These are phyloP conservation scores for Arxiozyma bovina DNA, from an alignment of 1,139 yeast species.

Conservation along the genomic window DNA sequence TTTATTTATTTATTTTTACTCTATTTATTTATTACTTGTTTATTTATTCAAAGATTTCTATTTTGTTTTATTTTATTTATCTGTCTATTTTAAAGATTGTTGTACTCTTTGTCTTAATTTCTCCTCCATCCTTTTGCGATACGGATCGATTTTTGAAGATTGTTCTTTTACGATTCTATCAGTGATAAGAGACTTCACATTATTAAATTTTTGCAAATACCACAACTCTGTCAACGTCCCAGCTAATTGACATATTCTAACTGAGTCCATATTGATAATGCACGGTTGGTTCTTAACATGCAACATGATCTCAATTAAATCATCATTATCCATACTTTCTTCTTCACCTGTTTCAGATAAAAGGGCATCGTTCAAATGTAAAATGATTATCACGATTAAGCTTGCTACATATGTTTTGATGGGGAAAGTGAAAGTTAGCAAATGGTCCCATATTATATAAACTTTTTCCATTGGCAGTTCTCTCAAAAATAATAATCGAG, in stretches of 20 bases:
- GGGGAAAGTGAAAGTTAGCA: conserved; percentile 33
- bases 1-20: neutral
- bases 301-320: conserved; percentile 46
- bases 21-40: neutral
- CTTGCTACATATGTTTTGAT: conserved; percentile 40
- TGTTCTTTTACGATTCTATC: neutral
- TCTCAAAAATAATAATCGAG: conserved; percentile 47
- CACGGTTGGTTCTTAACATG: conserved; percentile 43
- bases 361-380: conserved; percentile 37
- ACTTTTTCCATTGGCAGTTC: conserved; percentile 48
- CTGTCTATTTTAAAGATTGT: conserved; percentile 5
- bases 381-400: conserved; percentile 42
- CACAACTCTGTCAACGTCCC: conserved; percentile 22
- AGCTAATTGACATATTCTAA: conserved; percentile 21
- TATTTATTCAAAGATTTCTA: neutral
- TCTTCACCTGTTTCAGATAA: conserved; percentile 29
- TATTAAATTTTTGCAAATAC: conserved; percentile 14
- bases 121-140: conserved; percentile 19
- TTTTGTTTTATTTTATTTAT: neutral
- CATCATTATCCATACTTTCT: conserved; percentile 43
- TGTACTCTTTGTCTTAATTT: conserved; percentile 15
- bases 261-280: conserved; percentile 14
- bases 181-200: conserved; percentile 9
- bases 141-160: conserved; percentile 14
- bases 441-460: conserved; percentile 49